phyloP scores from a whole-genome alignment of 192 early-diverging fungal species.

The Coemansia sp. region DNA sequence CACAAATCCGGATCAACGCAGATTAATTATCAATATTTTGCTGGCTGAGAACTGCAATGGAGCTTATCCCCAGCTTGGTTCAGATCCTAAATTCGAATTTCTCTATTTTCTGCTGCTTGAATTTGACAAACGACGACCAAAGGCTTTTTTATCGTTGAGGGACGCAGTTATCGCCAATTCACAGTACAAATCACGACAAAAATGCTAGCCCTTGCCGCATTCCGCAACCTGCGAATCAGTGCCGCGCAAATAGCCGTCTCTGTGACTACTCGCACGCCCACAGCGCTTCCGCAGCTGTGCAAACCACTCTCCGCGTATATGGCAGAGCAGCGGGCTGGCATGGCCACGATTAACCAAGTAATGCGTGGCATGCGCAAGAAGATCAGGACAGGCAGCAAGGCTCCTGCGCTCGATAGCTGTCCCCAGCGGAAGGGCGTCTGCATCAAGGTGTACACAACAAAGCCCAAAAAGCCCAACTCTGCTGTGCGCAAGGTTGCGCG shows the following conservation, averaged over 20 bases:
- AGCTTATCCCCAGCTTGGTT: too few relatives aligned
- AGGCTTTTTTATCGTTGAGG: neutral
- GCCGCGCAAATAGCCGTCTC: neutral
- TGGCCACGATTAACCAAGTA: slow-evolving; percentile 94
- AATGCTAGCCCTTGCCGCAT: slow-evolving; percentile 46
- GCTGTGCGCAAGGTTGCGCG: slow-evolving; percentile 92
- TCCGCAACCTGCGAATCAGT: slow-evolving; percentile 46
- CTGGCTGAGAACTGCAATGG: neutral
- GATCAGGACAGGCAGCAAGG: slow-evolving; percentile 64
- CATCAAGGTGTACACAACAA: slow-evolving; percentile 92
- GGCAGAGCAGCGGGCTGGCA: slow-evolving; percentile 40
- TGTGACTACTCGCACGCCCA: neutral
- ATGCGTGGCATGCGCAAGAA: slow-evolving; percentile 82
- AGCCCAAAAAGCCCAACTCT: slow-evolving; percentile 99
- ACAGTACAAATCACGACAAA: neutral
- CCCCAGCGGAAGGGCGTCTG: slow-evolving; percentile 95
- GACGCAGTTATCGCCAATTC: neutral
- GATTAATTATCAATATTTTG: neutral
- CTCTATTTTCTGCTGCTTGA: neutral
- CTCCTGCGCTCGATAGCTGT: slow-evolving; percentile 82
- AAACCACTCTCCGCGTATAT: slow-evolving; percentile 9
- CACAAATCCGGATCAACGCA: neutral
- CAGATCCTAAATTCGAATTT: neutral
- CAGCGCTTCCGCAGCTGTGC: slow-evolving; percentile 6
- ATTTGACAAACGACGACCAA: neutral